Evolutionary conservation across 257 asterid genomes (phyloP), one percentile per base, ranked within the genome.

Genomic region (Nicotiana sylvestris): DNA sequence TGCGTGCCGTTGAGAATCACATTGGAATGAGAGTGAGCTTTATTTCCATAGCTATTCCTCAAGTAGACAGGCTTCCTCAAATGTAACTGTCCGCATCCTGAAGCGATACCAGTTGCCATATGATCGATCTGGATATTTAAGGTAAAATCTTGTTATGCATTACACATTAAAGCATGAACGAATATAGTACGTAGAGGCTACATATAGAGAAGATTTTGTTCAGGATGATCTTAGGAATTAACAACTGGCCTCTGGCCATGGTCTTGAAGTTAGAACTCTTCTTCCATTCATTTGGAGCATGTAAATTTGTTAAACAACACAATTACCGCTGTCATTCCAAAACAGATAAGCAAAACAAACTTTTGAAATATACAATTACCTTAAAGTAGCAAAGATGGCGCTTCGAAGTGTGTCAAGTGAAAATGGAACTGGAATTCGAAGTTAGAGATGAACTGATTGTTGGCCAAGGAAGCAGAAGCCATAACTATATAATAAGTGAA

Each of bases 21-120:
- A 78, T 70, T 76, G 51, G 87, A 86, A 74, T 88, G 88, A 83
- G 66, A 55, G 37, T 39, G 88, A 86, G 89, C 86, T 84, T 83
- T 7, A 43, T 43, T 90, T 81, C 82, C 87, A 88, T 91, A 85
- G 79, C 90, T 83, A n/a, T 80, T 82, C 64, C 90, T 88, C 85
- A 76, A 15, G 88, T 66, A 81, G 49, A 82, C 68, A 17, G 85
- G 61, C 74, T 89, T 95, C 84, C 88, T 90, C 21, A 86, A 90
- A 78, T 85, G 92, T 78, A 90, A 87, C 64, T 77, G 87, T 58
- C 90, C 90, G 62, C 90, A 88, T 61, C 93, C 89, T 9, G 93
- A 85, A 82, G 97, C 97, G 82, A 92, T 82, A 78, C 92, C 83
- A 60, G 94, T 84, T 58, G 98, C 92, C 98, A 96, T 96, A 82